phyloP scores from a whole-genome alignment of 208 protist species.

The Angomonas deanei region DNA sequence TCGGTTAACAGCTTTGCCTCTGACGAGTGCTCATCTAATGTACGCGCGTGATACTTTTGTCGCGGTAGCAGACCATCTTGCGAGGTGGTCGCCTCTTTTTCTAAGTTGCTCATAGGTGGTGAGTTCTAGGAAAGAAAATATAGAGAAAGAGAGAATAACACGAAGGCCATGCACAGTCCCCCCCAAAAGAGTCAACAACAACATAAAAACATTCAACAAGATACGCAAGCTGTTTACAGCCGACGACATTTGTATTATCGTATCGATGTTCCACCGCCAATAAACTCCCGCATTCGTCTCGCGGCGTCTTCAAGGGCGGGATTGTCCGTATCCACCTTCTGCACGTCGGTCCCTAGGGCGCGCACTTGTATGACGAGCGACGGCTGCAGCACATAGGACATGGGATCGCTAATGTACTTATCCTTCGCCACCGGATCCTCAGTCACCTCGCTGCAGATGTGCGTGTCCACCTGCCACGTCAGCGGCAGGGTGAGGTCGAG shows the following conservation, averaged over 20 bases:
- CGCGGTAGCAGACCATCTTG: background rate
- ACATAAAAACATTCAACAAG: background rate
- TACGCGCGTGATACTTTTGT: background rate
- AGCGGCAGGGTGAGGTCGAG: constrained; percentile 75
- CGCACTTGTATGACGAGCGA: constrained; percentile 85
- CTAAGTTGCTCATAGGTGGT: background rate
- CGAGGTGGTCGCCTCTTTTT: background rate
- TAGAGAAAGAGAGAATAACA: constrained; percentile 6
- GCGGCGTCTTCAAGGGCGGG: constrained; percentile 78
- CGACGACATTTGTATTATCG: constrained; percentile 5
- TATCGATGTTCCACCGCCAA: constrained; percentile 73
- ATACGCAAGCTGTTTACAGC: background rate
- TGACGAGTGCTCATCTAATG: background rate
- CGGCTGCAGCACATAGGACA: constrained; percentile 87
- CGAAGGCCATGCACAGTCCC: background rate
- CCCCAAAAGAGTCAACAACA: background rate
- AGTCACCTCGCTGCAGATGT: constrained; percentile 63
- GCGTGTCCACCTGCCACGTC: constrained; percentile 91
- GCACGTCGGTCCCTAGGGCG: constrained; percentile 84
- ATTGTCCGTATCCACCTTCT: constrained; percentile 69
- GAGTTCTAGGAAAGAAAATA: background rate
- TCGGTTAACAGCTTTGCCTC: background rate
- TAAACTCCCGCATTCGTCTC: constrained; percentile 86
- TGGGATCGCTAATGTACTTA: constrained; percentile 82
- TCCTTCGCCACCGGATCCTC: constrained; percentile 59